Evolutionary conservation across 306 rosid species (phyloP), one percentile per base, ranked within the genome.

Genomic region (Pterocarpus santalinus): DNA sequence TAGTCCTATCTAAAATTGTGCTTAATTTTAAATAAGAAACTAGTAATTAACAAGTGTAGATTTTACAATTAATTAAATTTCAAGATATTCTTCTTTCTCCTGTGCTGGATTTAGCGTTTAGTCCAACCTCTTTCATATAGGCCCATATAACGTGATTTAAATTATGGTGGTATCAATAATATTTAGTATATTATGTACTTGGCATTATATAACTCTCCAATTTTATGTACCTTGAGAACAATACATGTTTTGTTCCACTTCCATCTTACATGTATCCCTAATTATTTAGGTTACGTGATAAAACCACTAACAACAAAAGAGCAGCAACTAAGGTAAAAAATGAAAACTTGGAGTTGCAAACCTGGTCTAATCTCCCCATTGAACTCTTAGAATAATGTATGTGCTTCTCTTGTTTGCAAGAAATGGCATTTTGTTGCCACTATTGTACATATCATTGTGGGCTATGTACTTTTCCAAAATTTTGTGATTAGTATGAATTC

Each of bases 381-480:
- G 93, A 94, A 72, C 91, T 94, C 39, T 81, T 94, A 53, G 94
- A 94, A 82, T 49, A 94, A 91, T 84, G 75, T 91, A 1, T 87
- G 87, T 32, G 91, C 90, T 32, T 94, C 94, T 43, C 85, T 51
- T 28, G 97, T 86, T 69, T 93, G 94, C 90, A 93, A 91, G 86
- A 88, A 87, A 60, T 93, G 97, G 94, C 73, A 88, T 41, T 88
- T 77, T 55, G 90, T 87, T 71, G 94, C 97, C 51, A 65, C 69
- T 58, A 71, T 94, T 73, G 93, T 94, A 46, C 90, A 82, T 91
- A 68, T 81, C 97, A 5, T 97, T 92, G 0, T 86, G 92, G 92
- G 88, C 91, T 12, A 89, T 94, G 95, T 94, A 91, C 84, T 91
- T 91, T 91, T 78, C 92, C 97, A 10, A 91, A 85, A 85, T 83